Base-by-base conservation (phyloP, 768 basidiomycete species). In the Collybia sordida region DNA sequence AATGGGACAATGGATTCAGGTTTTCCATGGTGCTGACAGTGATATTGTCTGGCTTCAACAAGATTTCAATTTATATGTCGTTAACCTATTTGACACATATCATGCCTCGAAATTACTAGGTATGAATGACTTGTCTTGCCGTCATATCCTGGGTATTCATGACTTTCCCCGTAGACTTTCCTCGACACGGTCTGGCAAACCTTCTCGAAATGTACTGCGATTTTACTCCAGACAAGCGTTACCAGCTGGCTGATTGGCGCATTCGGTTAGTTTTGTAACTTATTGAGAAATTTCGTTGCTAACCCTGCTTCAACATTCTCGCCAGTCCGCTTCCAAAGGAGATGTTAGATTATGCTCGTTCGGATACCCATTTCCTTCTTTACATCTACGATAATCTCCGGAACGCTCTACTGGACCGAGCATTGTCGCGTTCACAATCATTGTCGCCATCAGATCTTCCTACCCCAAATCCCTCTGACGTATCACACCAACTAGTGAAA, bases 21-120 rank as follows among this genome's bases (percentile, higher is more conserved):
- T 96, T 6, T 85, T 99, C 53, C 97, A 98, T 67, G 96, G 97
- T 22, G 92, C 96, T 1, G 89, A 94, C 31, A 90, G 86, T 51
- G 97, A 99, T 63, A 86, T 98, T 37, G 72, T 93, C 4, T 98
- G 97, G 97, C 79, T 98, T 15, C 96, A 99, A 64, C 90, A 93
- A 66, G 88, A 98, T 63, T 95, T 98, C 64, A 90, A 90, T 51
- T 62, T 98, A 6, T 98, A 93, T 67, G 75, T 98, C 45, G 94
- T 99, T 53, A 91, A 93, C 49, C 69, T 98, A n/a, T 98, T 99
- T 64, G 96, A 99, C 63, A 98, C 97, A 0, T 98, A 83, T 65
- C 93, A 98, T 57, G 96, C 95, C 1, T 93, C 95, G 0, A 90
- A 88, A 60, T 71, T 90, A 1, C 73, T 98, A 43, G 85, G 90